Conservation (phyloP, 208 protist genomes). For the Herpetomonas muscarum region DNA sequence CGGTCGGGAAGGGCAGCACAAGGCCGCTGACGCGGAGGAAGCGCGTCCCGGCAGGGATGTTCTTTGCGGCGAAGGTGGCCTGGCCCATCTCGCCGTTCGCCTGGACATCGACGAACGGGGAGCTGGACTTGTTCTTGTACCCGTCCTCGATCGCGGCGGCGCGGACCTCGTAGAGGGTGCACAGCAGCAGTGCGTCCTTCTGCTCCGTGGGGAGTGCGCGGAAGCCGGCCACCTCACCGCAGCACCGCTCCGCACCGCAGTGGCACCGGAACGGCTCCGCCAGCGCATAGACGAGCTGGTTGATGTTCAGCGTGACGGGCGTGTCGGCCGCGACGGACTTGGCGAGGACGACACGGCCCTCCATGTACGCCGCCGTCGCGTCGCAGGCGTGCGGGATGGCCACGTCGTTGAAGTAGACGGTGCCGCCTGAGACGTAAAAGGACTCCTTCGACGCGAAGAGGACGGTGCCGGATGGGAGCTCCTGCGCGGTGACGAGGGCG, state of each 20-base stretch:
- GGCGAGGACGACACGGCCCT: conserved; percentile 51
- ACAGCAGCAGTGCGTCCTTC: conserved; percentile 52
- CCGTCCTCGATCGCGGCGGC: conserved; percentile 44
- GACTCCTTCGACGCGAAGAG: conserved; percentile 35
- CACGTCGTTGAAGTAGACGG: conserved; percentile 53
- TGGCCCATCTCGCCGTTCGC: conserved; percentile 74
- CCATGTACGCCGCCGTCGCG: conserved; percentile 50
- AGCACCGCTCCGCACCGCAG: conserved; percentile 42
- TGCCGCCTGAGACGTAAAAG: conserved; percentile 25
- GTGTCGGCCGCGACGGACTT: conserved; percentile 32
- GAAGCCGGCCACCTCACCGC: conserved; percentile 47
- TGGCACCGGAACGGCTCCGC: conserved; percentile 37
- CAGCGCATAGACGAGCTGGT: conserved; percentile 60
- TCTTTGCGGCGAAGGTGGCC: conserved; percentile 64
- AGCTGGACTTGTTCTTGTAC: conserved; percentile 48
- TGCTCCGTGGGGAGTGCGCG: conserved; percentile 26
- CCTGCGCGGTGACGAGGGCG: conserved; percentile 38
- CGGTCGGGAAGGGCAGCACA: conserved; percentile 72
- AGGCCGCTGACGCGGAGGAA: conserved; percentile 73
- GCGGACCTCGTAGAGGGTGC: conserved; percentile 47
- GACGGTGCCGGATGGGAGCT: conserved; percentile 56
- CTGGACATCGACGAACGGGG: conserved; percentile 50
- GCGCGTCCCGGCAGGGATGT: conserved; percentile 54
- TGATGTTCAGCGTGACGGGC: conserved; percentile 66
- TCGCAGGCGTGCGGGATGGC: conserved; percentile 66